Conservation (phyloP, 169 alveolate species). For the Eimeria zaria region DNA sequence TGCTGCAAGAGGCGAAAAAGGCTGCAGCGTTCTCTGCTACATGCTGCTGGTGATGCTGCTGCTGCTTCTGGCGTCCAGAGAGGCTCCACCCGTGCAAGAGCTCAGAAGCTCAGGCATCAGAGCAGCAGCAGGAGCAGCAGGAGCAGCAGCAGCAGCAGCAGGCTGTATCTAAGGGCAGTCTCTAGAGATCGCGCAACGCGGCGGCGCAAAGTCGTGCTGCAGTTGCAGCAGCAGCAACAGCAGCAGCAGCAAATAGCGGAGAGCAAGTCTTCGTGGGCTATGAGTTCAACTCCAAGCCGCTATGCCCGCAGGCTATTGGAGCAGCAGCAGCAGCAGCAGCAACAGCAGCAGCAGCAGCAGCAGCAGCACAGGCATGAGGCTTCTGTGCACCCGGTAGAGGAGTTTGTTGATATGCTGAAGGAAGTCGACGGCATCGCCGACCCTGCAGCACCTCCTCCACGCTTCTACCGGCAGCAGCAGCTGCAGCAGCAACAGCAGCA, state of each 20-base stretch:
- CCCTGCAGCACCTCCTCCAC: constrained; percentile 58
- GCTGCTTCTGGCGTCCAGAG: not conserved
- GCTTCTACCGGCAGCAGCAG: not conserved
- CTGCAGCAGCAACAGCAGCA: not conserved
- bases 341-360: constrained; percentile 20
- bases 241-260: not conserved
- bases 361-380: constrained; percentile 27
- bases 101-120: not conserved
- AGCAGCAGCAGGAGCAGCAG: constrained; percentile 24
- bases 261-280: constrained; percentile 15
- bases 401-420: constrained; percentile 62
- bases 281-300: constrained; percentile 49
- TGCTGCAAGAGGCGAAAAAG: constrained; percentile 24
- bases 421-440: constrained; percentile 69
- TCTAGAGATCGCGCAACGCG: not conserved
- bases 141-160: constrained; percentile 47
- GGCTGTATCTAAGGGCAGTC: not conserved
- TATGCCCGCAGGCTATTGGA: constrained; percentile 29
- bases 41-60: constrained; percentile 35
- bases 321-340: constrained; percentile 70
- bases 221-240: not conserved
- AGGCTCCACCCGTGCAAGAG: not conserved
- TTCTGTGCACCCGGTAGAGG: constrained; percentile 28
- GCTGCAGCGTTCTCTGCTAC: constrained; percentile 58
- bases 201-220: not conserved